Evolutionary conservation across 306 rosid species (phyloP), one percentile per base, ranked within the genome.

Genomic region (Trifolium pratense): DNA sequence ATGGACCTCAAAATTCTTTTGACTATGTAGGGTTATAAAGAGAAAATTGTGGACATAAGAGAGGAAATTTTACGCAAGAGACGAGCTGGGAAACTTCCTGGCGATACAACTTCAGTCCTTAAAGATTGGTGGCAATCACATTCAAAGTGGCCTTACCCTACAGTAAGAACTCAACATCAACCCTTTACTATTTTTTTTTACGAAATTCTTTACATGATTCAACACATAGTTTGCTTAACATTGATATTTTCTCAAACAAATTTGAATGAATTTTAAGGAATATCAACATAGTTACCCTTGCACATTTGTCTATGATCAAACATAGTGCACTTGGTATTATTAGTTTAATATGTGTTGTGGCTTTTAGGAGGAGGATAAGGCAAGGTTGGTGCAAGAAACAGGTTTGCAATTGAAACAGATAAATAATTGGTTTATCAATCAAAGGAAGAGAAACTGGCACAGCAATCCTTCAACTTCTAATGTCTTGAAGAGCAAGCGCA

Each of bases 21-120:
- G 77, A 5, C 29, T 25, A 9, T 57, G 26, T 74, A 91, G 99
- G 96, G 96, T 67, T 94, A 94, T 81, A 94, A 94, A 84, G 97
- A 90, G 84, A 94, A 88, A 85, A 94, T 94, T 74, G 97, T 94
- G 53, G 99, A 91, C 82, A 91, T 94, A 60, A 82, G 99, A 77
- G 99, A 94, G 85, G 99, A 94, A 72, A 94, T 94, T 77, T 74
- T 94, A 81, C 89, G 99, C 69, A 94, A 94, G 91, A 94, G 99
- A 78, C 88, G 99, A 83, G 99, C 99, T 1, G 99, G 99, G 77
- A 94, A 94, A 74, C 99, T 91, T 86, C 99, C 99, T 5, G 96
- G 99, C 15, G 97, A 94, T 85, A 94, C 99, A 1, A 94, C 99
- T 75, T 94, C 99, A 14, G 99, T 94, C 42, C 85, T 94, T 21